Conservation (phyloP, 2,329 filamentous ascomycete genomes). For the Xylariaceae sp. region DNA sequence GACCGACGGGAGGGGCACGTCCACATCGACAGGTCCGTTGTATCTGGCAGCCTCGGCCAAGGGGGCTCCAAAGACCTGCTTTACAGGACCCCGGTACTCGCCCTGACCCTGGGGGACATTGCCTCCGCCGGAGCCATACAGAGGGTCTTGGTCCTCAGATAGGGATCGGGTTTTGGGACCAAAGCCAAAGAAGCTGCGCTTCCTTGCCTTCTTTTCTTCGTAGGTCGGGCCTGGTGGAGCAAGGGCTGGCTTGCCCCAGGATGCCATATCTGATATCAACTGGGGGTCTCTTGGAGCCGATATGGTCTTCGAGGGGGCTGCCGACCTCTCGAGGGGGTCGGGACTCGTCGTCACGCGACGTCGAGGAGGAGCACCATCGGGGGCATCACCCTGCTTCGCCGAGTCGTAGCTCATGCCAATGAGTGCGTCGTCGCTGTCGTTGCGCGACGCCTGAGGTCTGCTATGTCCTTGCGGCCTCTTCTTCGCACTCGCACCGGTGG, state of each 20-base stretch:
- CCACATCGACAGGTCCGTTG: constrained; percentile 64
- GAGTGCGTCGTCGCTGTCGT: constrained; percentile 35
- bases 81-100: constrained; percentile 45
- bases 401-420: constrained; percentile 54
- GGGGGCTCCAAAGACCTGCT: constrained; percentile 76
- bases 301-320: constrained; percentile 49
- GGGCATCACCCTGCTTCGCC: constrained; percentile 43
- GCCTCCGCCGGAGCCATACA: constrained; percentile 42
- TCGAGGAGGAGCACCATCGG: constrained; percentile 33
- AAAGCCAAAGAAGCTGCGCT: constrained; percentile 69
- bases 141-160: constrained; percentile 49
- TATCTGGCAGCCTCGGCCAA: constrained; percentile 79
- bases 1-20: constrained; percentile 77
- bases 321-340: constrained; percentile 21
- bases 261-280: constrained; percentile 72
- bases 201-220: constrained; percentile 75
- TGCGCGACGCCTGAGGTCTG: constrained; percentile 27
- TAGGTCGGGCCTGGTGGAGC: constrained; percentile 37
- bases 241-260: constrained; percentile 66
- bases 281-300: constrained; percentile 80
- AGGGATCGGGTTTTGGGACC: constrained; percentile 53
- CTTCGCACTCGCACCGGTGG: constrained; percentile 31
- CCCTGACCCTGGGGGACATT: constrained; percentile 28
- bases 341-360: constrained; percentile 21
- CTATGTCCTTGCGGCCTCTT: constrained; percentile 33